Evolutionary conservation across 2,329 filamentous ascomycete species (phyloP).

Genomic region (Chaetomiaceae sp.): DNA sequence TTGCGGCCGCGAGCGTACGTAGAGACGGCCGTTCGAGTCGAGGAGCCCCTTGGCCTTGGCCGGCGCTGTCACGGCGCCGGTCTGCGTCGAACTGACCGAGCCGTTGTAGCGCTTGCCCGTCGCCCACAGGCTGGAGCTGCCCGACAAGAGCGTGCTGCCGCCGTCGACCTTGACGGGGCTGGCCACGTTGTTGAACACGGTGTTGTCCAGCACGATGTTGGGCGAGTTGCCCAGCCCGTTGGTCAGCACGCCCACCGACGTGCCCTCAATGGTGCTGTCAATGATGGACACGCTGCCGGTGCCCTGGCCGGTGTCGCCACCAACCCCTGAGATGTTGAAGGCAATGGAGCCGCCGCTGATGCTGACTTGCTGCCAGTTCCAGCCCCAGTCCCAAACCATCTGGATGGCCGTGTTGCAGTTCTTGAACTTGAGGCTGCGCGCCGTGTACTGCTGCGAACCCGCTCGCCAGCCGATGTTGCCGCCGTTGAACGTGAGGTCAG

Average conservation of each 20-base stretch:
- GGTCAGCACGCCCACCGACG: conserved; percentile 57
- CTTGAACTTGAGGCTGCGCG: conserved; percentile 50
- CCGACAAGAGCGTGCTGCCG: too few relatives aligned
- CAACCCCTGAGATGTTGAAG: conserved; percentile 50
- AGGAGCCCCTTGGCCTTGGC: neutral
- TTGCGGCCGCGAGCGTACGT: conserved; percentile 53
- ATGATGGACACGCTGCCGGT: conserved; percentile 65
- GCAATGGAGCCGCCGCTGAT: conserved; percentile 30
- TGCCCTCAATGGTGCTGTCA: conserved; percentile 60
- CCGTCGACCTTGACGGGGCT: too few relatives aligned
- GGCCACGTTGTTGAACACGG: neutral
- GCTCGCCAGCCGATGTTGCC: conserved; percentile 46
- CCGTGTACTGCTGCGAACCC: conserved; percentile 3
- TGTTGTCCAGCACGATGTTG: conserved; percentile 2
- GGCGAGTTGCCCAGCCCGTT: neutral
- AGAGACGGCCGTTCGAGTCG: conserved; percentile 34
- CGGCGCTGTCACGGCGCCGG: neutral
- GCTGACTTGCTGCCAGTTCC: conserved; percentile 47
- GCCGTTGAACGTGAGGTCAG: conserved; percentile 54
- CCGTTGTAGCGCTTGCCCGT: too few relatives aligned
- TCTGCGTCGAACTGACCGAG: too few relatives aligned
- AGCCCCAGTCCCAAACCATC: conserved; percentile 68
- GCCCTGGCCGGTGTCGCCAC: conserved; percentile 38
- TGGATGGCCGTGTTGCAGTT: conserved; percentile 56
- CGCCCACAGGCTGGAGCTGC: too few relatives aligned